Base-by-base conservation (phyloP, 2,329 filamentous ascomycete species). In the Aureobasidium sp. region DNA sequence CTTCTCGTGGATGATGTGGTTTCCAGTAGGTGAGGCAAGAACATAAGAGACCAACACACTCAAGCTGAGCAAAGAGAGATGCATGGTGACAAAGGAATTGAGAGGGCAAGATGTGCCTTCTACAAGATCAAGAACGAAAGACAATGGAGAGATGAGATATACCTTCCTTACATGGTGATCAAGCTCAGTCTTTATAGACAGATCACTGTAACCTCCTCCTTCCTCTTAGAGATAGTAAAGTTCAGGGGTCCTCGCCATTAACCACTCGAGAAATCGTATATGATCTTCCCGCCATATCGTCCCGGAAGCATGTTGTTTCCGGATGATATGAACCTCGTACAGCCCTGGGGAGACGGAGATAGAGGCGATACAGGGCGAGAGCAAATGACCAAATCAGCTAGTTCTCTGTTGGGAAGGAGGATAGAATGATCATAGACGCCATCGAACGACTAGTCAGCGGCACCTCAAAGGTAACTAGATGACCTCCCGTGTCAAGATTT, bases 1-100 rank as follows among this genome's bases (percentile, higher is more conserved):
- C 62, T 67, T 71, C 64, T 73, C 71, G 54, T 73, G 71, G 8
- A 73, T 57, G 21, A 66, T 60, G 64, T 68, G 66, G 49, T 66
- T 57, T 34, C 44, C 59, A 15, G 62, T 63, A 21, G 70, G 69
- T 15, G 66, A 67, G 37, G 69, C 67, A 39, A 63, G 34, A 9
- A 63, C 64, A 29, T 60, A 59, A 2, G 66, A 62, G 13, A 66
- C 57, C 34, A 68, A 49, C 21, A 65, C 64, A 41, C 63, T 64
- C 44, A 64, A 42, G 21, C 61, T 49, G 32, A 69, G 45, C 27
- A 66, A 37, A 50, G 64, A 65, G 63, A 68, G 66, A 32, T 65
- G 59, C 66, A 69, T 69, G 36, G 3, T 59, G 30, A 36, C 21
- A 16, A 30, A 57, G n/a, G 21, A 42, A 21, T 9, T 13, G 8